phyloP scores from a whole-genome alignment of 2,329 filamentous ascomycete genomes.

The Remersonia thermophila region DNA sequence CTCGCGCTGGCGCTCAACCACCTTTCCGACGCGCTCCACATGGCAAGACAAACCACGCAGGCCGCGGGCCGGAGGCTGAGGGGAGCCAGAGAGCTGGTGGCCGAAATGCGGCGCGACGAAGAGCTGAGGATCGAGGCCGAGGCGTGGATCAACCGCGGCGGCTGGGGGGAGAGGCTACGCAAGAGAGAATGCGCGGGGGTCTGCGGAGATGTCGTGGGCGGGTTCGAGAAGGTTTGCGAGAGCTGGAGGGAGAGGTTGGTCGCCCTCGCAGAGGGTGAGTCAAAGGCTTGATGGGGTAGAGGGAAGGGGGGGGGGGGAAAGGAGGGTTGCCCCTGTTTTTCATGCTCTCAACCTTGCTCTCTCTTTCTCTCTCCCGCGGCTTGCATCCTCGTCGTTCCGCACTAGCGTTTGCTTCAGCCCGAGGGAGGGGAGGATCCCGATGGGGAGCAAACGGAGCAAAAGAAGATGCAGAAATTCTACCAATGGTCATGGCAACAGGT shows the following conservation, averaged over 20 bases:
- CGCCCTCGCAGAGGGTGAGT: conserved; percentile 39
- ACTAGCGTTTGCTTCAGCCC: too few species aligned
- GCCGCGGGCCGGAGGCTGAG: conserved; percentile 69
- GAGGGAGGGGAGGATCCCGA: too few species aligned
- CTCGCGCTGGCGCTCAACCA: conserved; percentile 71
- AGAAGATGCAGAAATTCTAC: too few species aligned
- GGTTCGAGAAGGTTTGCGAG: conserved; percentile 85
- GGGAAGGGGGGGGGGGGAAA: too few species aligned
- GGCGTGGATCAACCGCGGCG: conserved; percentile 65
- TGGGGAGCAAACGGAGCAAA: too few species aligned
- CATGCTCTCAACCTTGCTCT: too few species aligned
- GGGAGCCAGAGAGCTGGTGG: conserved; percentile 72
- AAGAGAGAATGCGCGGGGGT: conserved; percentile 71
- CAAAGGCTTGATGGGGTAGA: conserved; percentile 4
- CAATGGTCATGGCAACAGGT: too few species aligned
- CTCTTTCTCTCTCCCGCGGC: too few species aligned
- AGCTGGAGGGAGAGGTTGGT: conserved; percentile 68
- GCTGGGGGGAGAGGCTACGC: conserved; percentile 67
- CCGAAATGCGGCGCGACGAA: conserved; percentile 72
- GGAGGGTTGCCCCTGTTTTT: too few species aligned
- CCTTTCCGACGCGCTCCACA: conserved; percentile 83
- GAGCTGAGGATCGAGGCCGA: conserved; percentile 74
- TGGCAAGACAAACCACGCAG: conserved; percentile 79
- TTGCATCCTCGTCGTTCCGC: too few species aligned
- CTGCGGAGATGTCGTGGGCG: conserved; percentile 77